A percentile compares a stretch with the other conserved stretches of the same genome.
phyloP scores from a whole-genome alignment of 768 basidiomycete genomes.

The Phlebiopsis gigantea region DNA sequence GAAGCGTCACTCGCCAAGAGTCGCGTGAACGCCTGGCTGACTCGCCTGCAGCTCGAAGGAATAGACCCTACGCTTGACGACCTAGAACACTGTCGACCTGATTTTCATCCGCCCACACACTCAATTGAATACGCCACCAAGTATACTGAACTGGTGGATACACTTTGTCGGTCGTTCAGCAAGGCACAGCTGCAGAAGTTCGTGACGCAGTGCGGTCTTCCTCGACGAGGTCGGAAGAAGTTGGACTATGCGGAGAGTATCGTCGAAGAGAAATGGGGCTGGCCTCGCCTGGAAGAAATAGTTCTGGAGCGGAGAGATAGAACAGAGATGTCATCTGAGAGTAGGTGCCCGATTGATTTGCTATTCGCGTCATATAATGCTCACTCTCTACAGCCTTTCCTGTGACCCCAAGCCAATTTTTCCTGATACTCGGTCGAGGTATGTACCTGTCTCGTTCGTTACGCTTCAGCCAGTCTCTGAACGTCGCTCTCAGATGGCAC shows the following conservation, averaged over 20 bases:
- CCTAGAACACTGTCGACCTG: conserved; percentile 52
- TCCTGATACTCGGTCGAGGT: conserved; percentile 70
- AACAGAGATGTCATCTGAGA: conserved; percentile 40
- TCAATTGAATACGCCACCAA: conserved; percentile 43
- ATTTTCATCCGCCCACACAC: conserved; percentile 32
- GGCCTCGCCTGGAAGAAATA: conserved; percentile 55
- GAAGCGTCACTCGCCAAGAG: neutral
- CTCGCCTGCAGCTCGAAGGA: conserved; percentile 42
- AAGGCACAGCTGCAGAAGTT: conserved; percentile 55
- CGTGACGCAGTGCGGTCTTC: conserved; percentile 41
- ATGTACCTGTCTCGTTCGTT: conserved; percentile 22
- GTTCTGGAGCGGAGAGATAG: conserved; percentile 43
- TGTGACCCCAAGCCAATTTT: conserved; percentile 54
- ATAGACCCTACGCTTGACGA: conserved; percentile 52
- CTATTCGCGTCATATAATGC: neutral
- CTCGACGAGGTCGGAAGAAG: conserved; percentile 18
- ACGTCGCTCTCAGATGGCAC: conserved; percentile 47
- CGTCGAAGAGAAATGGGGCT: conserved; percentile 63
- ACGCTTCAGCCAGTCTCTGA: neutral
- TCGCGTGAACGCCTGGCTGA: conserved; percentile 47
- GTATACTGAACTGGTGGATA: conserved; percentile 49
- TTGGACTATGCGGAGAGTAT: conserved; percentile 31
- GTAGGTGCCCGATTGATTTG: conserved; percentile 31
- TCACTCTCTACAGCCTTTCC: conserved; percentile 39
- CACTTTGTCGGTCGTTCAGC: conserved; percentile 58